Evolutionary conservation across 176 grass and related monocot genomes (phyloP), one percentile per base, ranked within the genome.

Genomic region (Musa schizocarpa): DNA sequence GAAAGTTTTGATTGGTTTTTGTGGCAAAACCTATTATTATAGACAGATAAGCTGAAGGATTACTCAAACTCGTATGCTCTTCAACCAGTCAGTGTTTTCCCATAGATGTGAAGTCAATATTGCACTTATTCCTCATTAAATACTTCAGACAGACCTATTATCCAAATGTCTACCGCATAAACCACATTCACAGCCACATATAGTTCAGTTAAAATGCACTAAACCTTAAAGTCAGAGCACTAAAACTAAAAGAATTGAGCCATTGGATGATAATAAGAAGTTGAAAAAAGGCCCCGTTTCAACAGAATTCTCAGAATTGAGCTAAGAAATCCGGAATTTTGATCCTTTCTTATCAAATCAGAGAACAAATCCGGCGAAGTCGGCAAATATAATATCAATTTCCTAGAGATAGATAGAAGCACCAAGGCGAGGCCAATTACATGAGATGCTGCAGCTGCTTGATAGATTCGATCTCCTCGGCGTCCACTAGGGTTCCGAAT

Each of bases 361-460:
- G 19, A 74, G 1, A 65, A 23, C 9, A 64, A 51, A 13, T 22
- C 9, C 13, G 16, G 13, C 9, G 9, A 76, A 52, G 63, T 65
- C 34, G 77, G 50, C 52, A 13, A 2, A 14, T 43, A 68, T 48
- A 29, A 55, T 2, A 48, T 54, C 1, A 2, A 85, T 56, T 50
- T 13, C 23, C 63, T 19, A 7, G 19, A 14, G n/a, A 43, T 6
- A 79, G 66, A 8, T 24, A 78, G 50, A 13, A 55, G 65, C 24
- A 9, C 4, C 73, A 34, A n/a, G 24, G 17, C 1, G 9, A n/a
- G n/a, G 73, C 50, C 11, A 19, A 72, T 82, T 80, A 92, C 95
- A 94, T 92, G 77, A 90, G 82, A 80, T 94, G 79, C 81, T 94
- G 95, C 16, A 74, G 81, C 57, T 89, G 82, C 78, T 76, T 89